These are phyloP conservation scores for Loxodes magnus DNA, from an alignment of 73 alveolate species.

Conservation along the genomic window DNA sequence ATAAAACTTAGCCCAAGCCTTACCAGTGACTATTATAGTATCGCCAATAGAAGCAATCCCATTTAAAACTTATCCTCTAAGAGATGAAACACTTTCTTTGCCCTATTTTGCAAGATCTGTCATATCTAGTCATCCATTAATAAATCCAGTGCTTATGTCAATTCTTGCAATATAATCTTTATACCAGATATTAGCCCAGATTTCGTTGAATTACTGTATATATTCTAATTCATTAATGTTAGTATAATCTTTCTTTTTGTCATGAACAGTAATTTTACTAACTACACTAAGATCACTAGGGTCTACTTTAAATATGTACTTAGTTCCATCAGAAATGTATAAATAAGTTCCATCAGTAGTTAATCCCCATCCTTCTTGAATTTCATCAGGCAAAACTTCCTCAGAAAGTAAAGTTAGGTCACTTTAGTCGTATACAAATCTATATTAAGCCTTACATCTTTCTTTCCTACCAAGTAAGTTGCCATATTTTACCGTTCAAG, in stretches of 20 bases:
- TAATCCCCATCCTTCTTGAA: slow-evolving; percentile 41
- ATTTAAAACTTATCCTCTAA: slow-evolving; percentile 21
- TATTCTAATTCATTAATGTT: slow-evolving; percentile 27
- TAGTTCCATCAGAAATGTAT: slow-evolving; percentile 29
- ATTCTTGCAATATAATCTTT: slow-evolving; percentile 15
- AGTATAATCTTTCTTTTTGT: background rate
- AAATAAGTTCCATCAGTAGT: slow-evolving; percentile 25
- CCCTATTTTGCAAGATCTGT: background rate
- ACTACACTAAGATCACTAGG: slow-evolving; percentile 9
- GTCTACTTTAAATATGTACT: slow-evolving; percentile 8
- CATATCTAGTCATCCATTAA: slow-evolving; percentile 8
- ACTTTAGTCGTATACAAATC: slow-evolving; percentile 3
- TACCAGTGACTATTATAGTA: slow-evolving; percentile 9
- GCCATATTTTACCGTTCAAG: slow-evolving; percentile 9
- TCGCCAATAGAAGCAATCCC: slow-evolving; percentile 27
- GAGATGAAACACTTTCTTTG: slow-evolving; percentile 8
- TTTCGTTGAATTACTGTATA: slow-evolving; percentile 11
- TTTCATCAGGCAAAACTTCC: background rate
- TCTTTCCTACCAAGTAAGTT: slow-evolving; percentile 34
- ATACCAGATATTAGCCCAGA: slow-evolving; percentile 22
- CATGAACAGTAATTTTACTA: background rate
- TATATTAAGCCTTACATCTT: too few relatives aligned
- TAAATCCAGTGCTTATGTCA: slow-evolving; percentile 10
- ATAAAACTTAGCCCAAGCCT: background rate
- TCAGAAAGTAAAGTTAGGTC: slow-evolving; percentile 3